Percentiles rank a stretch among this genome's conserved stretches.
Evolutionary conservation across 1,284 basidiomycete species (phyloP).

Genomic region (Puccinia coronata): DNA sequence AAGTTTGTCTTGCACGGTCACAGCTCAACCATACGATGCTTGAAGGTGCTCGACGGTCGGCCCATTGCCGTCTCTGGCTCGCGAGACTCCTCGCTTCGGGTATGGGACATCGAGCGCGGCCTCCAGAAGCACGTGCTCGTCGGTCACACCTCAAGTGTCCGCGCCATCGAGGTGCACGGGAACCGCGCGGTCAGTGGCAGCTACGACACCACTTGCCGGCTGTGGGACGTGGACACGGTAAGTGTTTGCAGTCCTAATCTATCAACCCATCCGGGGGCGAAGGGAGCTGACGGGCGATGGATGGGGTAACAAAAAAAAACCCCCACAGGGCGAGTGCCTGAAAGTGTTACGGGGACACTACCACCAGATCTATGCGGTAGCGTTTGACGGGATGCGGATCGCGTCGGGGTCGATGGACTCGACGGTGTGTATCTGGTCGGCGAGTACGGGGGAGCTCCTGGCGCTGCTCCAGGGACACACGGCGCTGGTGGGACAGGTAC

Average conservation of each 20-base stretch:
- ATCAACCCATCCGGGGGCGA: too few species aligned
- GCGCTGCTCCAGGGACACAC: slow-evolving; percentile 91
- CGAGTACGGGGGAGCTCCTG: slow-evolving; percentile 73
- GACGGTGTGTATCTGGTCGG: slow-evolving; percentile 87
- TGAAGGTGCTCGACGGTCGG: slow-evolving; percentile 81
- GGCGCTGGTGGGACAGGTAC: slow-evolving; percentile 88
- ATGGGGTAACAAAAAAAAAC: slow-evolving; percentile 57
- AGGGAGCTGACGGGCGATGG: neutral
- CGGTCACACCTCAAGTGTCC: slow-evolving; percentile 80
- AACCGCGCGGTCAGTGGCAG: slow-evolving; percentile 80
- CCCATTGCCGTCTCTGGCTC: slow-evolving; percentile 89
- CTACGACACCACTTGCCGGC: slow-evolving; percentile 78
- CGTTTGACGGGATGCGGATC: slow-evolving; percentile 81
- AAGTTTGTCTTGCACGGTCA: slow-evolving; percentile 81
- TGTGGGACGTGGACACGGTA: slow-evolving; percentile 48
- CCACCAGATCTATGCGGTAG: slow-evolving; percentile 89
- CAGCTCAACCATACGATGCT: slow-evolving; percentile 88
- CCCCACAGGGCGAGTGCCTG: slow-evolving; percentile 71
- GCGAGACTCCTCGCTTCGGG: slow-evolving; percentile 78
- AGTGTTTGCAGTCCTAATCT: neutral
- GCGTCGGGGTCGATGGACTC: slow-evolving; percentile 85
- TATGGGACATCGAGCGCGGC: slow-evolving; percentile 90
- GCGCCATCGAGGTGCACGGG: slow-evolving; percentile 84
- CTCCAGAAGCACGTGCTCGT: slow-evolving; percentile 69
- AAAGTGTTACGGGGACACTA: slow-evolving; percentile 89